These are phyloP conservation scores for Amanita rimosa DNA, from an alignment of 768 basidiomycete species.

Conservation along the genomic window DNA sequence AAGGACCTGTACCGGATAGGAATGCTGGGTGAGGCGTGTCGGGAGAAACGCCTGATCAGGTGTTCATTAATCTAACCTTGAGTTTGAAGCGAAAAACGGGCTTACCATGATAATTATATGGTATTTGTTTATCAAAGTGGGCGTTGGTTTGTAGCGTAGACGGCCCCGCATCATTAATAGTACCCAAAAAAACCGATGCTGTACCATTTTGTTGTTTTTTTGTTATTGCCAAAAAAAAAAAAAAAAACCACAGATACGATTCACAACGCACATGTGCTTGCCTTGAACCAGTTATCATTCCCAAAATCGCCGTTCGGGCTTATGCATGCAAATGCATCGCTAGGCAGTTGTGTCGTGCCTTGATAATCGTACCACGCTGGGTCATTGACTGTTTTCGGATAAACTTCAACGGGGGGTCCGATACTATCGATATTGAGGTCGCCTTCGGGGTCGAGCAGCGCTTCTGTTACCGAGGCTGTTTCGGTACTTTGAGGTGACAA, in stretches of 20 bases:
- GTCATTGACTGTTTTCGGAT: background rate
- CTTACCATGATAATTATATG: constrained; percentile 1
- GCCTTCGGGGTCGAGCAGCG: background rate
- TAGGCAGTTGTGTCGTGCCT: background rate
- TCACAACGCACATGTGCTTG: background rate
- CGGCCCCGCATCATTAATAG: background rate
- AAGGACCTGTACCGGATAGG: background rate
- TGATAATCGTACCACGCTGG: constrained; percentile 1
- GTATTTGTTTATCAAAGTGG: background rate
- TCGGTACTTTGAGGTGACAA: constrained; percentile 1
- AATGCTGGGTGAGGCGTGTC: background rate
- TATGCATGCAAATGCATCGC: background rate
- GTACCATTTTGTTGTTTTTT: background rate
- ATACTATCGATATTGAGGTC: background rate
- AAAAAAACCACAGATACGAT: too few relatives aligned
- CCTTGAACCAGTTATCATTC: background rate
- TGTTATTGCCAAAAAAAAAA: background rate
- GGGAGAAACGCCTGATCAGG: background rate
- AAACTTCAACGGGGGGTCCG: background rate
- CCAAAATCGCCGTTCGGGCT: background rate
- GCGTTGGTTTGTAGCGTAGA: background rate
- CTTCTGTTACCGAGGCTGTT: background rate
- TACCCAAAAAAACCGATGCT: background rate
- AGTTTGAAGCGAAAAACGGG: background rate
- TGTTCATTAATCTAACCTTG: background rate